Conservation (phyloP, 805 yeast genomes). For the Barnettozyma sp. region DNA sequence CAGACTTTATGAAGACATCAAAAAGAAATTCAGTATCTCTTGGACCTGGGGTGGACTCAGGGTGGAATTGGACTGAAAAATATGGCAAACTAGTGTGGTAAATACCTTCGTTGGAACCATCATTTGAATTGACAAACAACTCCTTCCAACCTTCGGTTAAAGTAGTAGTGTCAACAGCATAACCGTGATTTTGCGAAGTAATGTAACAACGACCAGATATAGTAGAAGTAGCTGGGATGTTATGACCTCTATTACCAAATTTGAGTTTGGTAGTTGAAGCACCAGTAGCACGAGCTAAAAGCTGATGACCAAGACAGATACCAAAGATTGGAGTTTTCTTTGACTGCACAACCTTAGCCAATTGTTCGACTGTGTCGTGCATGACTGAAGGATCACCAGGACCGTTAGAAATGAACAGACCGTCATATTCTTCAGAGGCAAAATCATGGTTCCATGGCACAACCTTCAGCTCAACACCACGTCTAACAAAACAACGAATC, state of each 20-base stretch:
- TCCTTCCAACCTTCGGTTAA: slow-evolving; percentile 83
- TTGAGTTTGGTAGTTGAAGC: slow-evolving; percentile 88
- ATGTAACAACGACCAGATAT: slow-evolving; percentile 95
- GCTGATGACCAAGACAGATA: slow-evolving; percentile 97
- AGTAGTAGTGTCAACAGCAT: slow-evolving; percentile 82
- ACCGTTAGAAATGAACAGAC: slow-evolving; percentile 94
- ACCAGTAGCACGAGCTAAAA: slow-evolving; percentile 91
- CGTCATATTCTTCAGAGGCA: slow-evolving; percentile 77
- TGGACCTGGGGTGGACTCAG: slow-evolving; percentile 99
- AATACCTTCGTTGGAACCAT: slow-evolving; percentile 97
- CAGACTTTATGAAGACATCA: slow-evolving; percentile 84
- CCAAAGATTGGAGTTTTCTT: slow-evolving; percentile 90
- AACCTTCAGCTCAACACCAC: slow-evolving; percentile 93
- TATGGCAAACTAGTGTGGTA: slow-evolving; percentile 81
- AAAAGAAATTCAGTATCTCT: slow-evolving; percentile 96
- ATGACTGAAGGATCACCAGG: slow-evolving; percentile 98
- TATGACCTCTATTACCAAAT: slow-evolving; percentile 99
- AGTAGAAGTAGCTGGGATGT: slow-evolving; percentile 88
- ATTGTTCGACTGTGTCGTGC: slow-evolving; percentile 54
- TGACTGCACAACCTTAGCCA: slow-evolving; percentile 49
- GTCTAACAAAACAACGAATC: slow-evolving; percentile 89
- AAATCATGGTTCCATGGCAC: slow-evolving; percentile 95
- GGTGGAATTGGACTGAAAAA: slow-evolving; percentile 98
- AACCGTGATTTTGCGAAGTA: slow-evolving; percentile 98
- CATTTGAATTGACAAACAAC: slow-evolving; percentile 91